Conservation (phyloP, 305 asterid species). For the Fraxinus albicans region DNA sequence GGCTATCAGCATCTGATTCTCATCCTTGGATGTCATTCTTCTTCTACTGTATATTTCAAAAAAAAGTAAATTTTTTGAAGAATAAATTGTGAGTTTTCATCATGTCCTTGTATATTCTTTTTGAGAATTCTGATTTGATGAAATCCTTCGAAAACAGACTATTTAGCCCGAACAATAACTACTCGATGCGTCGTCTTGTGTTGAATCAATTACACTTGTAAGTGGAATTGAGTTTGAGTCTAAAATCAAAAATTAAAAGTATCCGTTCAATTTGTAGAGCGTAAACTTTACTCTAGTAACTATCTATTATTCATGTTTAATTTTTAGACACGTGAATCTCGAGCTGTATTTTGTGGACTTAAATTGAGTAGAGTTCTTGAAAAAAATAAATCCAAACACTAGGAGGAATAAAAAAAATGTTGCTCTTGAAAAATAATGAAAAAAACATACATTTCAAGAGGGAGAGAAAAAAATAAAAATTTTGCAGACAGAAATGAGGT, state of each 20-base stretch:
- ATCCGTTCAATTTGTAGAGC: neutral
- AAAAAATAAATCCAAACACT: too few species aligned
- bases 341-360: neutral
- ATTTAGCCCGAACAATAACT: too few species aligned
- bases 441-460: neutral
- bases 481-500: neutral
- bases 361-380: neutral
- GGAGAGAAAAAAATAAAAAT: too few species aligned
- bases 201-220: neutral
- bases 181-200: too few species aligned
- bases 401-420: neutral
- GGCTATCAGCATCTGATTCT: slow-evolving; percentile 35
- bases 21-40: neutral
- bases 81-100: too few species aligned
- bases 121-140: too few species aligned
- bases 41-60: neutral
- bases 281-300: neutral
- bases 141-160: too few species aligned
- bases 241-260: too few species aligned
- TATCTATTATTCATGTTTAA: neutral
- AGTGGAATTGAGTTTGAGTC: neutral
- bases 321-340: neutral
- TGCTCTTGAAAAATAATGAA: neutral
- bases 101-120: too few species aligned
- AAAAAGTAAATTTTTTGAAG: neutral